Percentiles rank a stretch among this genome's conserved stretches.
phyloP scores from a whole-genome alignment of 2,329 filamentous ascomycete genomes.

The Aspergillus ustus region DNA sequence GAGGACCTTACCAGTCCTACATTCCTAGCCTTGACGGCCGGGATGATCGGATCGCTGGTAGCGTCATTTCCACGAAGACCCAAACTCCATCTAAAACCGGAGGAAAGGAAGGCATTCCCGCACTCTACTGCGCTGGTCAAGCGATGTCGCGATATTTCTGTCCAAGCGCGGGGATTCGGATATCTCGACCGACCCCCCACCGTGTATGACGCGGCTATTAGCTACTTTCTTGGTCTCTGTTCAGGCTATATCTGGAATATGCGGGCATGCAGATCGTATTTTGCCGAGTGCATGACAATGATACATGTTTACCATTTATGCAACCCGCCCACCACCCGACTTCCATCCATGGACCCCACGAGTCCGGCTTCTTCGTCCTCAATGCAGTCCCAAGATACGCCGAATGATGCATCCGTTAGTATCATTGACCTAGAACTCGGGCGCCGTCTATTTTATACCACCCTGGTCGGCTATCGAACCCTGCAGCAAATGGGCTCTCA shows the following conservation, averaged over 20 bases:
- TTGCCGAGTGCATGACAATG: conserved; percentile 51
- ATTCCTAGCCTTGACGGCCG: conserved; percentile 50
- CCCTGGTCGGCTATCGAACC: conserved; percentile 76
- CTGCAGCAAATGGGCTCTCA: conserved; percentile 77
- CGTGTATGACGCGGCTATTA: conserved; percentile 51
- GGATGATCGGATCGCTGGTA: conserved; percentile 51
- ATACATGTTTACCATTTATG: conserved; percentile 47
- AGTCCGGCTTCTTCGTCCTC: conserved; percentile 32
- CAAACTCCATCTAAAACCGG: conserved; percentile 44
- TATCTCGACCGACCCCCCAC: conserved; percentile 49
- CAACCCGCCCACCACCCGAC: conserved; percentile 24
- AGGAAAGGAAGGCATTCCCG: conserved; percentile 45
- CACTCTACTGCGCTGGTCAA: conserved; percentile 50
- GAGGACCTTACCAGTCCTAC: conserved; percentile 48
- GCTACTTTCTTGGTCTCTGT: conserved; percentile 49
- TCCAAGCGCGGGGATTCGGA: conserved; percentile 49
- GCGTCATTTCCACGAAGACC: conserved; percentile 52
- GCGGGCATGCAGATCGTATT: conserved; percentile 45
- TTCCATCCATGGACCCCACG: conserved; percentile 23
- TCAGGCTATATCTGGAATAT: conserved; percentile 47
- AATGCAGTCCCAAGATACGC: conserved; percentile 26
- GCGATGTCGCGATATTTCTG: conserved; percentile 48
- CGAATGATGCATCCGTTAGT: conserved; percentile 31
- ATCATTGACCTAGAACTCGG: conserved; percentile 54
- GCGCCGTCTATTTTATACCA: conserved; percentile 76